Evolutionary conservation across 139 green algal genomes (phyloP), one percentile per base, ranked within the genome.

Genomic region (Chlorella sorokiniana): DNA sequence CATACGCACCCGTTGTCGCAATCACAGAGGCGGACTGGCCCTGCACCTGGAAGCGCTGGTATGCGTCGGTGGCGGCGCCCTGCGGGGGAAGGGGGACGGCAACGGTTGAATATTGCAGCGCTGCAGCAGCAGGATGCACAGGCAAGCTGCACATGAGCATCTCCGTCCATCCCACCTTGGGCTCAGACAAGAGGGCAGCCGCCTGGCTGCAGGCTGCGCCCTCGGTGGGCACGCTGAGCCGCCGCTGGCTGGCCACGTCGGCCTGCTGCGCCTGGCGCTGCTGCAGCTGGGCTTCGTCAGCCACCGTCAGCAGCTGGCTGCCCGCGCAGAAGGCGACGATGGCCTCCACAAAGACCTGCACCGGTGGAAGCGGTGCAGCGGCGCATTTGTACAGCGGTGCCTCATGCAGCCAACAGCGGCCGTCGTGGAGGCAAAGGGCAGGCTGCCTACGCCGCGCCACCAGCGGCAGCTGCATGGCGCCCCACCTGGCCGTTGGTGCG

Each of bases 41-140:
- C 45, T 84, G 79, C 9, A 20, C 80, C 44, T 67, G 33, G 70
- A 83, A 86, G 9, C 82, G 69, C 68, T 68, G 38, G 44, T 74
- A 54, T 1, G 82, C 82, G 37, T 83, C 74, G 9, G 16, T 35
- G 3, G 82, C 82, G 5, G 82, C 74, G 6, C 42, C 77, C 75
- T 86, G 62, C 74, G 18, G 7, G 20, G 14, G 48, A 10, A 4
- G 38, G 3, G 23, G 22, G 38, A 56, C 10, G 52, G 33, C 22
- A 51, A 33, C 65, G 37, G 22, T 16, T 6, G 22, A n/a, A 68
- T 22, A 68, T 2, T 16, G 14, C 7, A 45, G 8, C 18, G 22
- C 40, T 74, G 31, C 69, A 45, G 29, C 69, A 42, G 41, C 29
- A 9, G 16, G n/a, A n/a, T 37, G 25, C 40, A 9, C 68, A 56